Evolutionary conservation across 768 basidiomycete genomes (phyloP).

Genomic region (Panaeolus cyanescens): DNA sequence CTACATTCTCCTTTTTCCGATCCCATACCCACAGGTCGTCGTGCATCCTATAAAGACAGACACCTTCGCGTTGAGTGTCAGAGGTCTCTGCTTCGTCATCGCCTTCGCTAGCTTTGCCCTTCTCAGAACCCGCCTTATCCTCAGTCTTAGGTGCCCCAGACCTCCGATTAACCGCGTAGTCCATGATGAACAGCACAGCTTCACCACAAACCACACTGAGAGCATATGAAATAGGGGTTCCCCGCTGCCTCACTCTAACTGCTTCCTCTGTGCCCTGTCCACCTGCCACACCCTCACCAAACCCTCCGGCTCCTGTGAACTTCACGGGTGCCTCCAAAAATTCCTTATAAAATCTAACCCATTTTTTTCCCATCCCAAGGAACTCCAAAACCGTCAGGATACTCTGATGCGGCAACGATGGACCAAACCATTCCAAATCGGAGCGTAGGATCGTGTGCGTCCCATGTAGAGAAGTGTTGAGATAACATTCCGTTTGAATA

Average conservation of each 20-base stretch:
- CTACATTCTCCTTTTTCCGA: conserved; percentile 30
- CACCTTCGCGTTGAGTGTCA: conserved; percentile 19
- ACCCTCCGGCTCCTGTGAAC: conserved; percentile 25
- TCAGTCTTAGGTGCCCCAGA: conserved; percentile 12
- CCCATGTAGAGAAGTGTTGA: conserved; percentile 37
- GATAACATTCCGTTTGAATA: conserved; percentile 40
- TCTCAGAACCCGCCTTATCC: background rate
- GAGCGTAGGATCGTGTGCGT: conserved; percentile 38
- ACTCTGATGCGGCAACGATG: conserved; percentile 40
- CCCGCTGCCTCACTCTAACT: conserved; percentile 36
- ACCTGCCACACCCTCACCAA: background rate
- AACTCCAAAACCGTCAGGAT: conserved; percentile 40
- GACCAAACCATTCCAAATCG: conserved; percentile 46
- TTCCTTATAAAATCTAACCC: conserved; percentile 34
- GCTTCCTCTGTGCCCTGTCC: conserved; percentile 15
- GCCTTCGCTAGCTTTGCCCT: background rate
- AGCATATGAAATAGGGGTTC: conserved; percentile 44
- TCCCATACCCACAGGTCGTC: conserved; percentile 50
- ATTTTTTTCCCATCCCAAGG: conserved; percentile 37
- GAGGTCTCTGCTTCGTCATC: background rate
- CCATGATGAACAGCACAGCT: conserved; percentile 44
- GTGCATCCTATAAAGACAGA: conserved; percentile 46
- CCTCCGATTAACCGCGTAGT: conserved; percentile 47
- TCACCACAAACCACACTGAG: conserved; percentile 44
- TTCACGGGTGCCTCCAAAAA: conserved; percentile 35